A percentile compares a stretch with the other conserved stretches of the same genome.
phyloP scores from a whole-genome alignment of 31 red algal species.

The Odonthalia washingtoniensis region DNA sequence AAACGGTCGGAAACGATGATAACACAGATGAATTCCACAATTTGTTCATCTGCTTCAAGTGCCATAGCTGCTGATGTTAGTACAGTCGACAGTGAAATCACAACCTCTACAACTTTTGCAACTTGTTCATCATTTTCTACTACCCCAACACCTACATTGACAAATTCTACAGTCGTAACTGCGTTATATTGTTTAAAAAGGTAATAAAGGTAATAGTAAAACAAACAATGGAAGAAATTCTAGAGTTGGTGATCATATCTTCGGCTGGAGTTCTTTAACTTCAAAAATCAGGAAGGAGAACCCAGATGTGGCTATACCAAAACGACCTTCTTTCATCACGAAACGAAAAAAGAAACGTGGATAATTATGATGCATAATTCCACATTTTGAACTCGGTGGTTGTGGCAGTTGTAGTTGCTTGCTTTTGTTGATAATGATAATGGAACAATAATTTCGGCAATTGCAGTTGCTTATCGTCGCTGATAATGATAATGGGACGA shows the following conservation, averaged over 20 bases:
- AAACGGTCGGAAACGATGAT: conserved; percentile 63
- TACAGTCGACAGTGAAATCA: conserved; percentile 16
- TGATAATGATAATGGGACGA: too few species aligned
- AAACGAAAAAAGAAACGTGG: conserved; percentile 59
- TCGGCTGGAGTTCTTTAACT: conserved; percentile 56
- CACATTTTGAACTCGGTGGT: too few species aligned
- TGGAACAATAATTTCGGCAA: too few species aligned
- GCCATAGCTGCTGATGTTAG: conserved; percentile 56
- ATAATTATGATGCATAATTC: conserved; percentile 68
- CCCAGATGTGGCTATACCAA: conserved; percentile 32
- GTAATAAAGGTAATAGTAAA: conserved; percentile 34
- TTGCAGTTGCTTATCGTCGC: too few species aligned
- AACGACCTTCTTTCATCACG: conserved; percentile 26
- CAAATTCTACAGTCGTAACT: neutral
- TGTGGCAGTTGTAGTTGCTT: too few species aligned
- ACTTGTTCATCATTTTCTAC: too few species aligned
- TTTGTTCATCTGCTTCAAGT: conserved; percentile 73
- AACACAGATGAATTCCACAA: conserved; percentile 72
- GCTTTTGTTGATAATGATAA: too few species aligned
- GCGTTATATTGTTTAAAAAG: neutral
- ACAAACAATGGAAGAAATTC: conserved; percentile 54
- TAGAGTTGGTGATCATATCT: conserved; percentile 53
- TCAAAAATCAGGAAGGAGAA: too few species aligned
- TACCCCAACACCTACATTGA: neutral
- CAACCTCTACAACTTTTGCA: neutral